Evolutionary conservation across 345 rosid genomes (phyloP).

Genomic region (Pseudoturritis turrita): DNA sequence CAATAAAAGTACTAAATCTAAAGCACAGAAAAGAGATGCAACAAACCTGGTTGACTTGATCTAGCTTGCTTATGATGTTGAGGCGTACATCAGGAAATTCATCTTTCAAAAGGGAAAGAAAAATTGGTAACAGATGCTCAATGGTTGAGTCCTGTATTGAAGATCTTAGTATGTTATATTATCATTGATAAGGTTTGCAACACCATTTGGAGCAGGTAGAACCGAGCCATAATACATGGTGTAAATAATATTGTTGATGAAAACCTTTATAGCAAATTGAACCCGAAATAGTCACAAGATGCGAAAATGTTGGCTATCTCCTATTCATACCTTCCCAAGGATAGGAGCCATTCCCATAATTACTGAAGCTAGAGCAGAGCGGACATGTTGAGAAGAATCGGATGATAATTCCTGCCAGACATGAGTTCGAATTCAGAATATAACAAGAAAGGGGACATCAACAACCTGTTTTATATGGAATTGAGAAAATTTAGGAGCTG

Average conservation of each 20-base stretch:
- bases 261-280: neutral
- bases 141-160: conserved; percentile 76
- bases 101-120: conserved; percentile 97
- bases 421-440: conserved; percentile 37
- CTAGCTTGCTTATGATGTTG: conserved; percentile 97
- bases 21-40: neutral
- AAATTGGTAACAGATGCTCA: conserved; percentile 92
- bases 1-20: neutral
- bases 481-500: neutral
- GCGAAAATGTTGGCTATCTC: conserved; percentile 17
- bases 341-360: conserved; percentile 99
- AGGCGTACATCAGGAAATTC: conserved; percentile 98
- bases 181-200: neutral
- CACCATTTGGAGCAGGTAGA: neutral
- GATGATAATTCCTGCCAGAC: conserved; percentile 79
- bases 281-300: neutral
- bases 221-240: neutral
- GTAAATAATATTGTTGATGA: neutral
- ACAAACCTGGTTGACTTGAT: conserved; percentile 98
- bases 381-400: conserved; percentile 97
- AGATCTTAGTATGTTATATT: conserved; percentile 1
- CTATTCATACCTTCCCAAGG: conserved; percentile 47
- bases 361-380: conserved; percentile 95
- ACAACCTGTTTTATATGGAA: neutral
- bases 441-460: neutral